Percentiles rank a stretch among this genome's conserved stretches.
phyloP scores from a whole-genome alignment of 2,329 filamentous ascomycete species.

The Penicillium sp. region DNA sequence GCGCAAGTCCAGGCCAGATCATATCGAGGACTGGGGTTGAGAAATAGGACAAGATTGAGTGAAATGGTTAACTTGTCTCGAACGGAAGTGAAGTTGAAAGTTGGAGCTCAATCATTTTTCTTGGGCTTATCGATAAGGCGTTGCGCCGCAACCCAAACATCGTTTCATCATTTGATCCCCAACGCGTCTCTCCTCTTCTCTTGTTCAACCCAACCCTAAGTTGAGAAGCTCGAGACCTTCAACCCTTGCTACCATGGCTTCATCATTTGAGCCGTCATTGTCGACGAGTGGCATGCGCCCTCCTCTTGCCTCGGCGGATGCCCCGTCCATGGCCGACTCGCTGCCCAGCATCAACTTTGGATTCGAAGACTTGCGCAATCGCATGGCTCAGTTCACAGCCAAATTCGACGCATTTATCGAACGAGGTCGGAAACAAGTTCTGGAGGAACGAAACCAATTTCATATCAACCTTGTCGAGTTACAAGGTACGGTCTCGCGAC shows the following conservation, averaged over 20 bases:
- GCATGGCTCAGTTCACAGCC: conserved; percentile 87
- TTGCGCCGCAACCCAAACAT: conserved; percentile 32
- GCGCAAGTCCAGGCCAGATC: conserved; percentile 23
- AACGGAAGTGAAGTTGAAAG: neutral
- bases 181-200: conserved; percentile 1
- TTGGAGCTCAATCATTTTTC: conserved; percentile 12
- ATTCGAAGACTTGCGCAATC: conserved; percentile 89
- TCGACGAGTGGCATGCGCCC: conserved; percentile 52
- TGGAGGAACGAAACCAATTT: conserved; percentile 93
- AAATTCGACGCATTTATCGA: conserved; percentile 94
- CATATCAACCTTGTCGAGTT: conserved; percentile 84
- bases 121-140: conserved; percentile 26
- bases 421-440: conserved; percentile 76
- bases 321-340: conserved; percentile 58
- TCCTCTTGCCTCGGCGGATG: conserved; percentile 49
- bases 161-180: neutral
- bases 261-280: conserved; percentile 55
- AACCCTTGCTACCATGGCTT: conserved; percentile 26
- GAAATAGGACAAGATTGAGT: neutral
- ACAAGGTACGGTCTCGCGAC: conserved; percentile 59
- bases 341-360: conserved; percentile 91
- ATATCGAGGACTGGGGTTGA: conserved; percentile 25
- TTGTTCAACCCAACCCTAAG: conserved; percentile 1
- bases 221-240: neutral
- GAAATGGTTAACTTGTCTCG: neutral